Base-by-base conservation (phyloP, 352 stramenopile species). In the Phytophthora litchii region DNA sequence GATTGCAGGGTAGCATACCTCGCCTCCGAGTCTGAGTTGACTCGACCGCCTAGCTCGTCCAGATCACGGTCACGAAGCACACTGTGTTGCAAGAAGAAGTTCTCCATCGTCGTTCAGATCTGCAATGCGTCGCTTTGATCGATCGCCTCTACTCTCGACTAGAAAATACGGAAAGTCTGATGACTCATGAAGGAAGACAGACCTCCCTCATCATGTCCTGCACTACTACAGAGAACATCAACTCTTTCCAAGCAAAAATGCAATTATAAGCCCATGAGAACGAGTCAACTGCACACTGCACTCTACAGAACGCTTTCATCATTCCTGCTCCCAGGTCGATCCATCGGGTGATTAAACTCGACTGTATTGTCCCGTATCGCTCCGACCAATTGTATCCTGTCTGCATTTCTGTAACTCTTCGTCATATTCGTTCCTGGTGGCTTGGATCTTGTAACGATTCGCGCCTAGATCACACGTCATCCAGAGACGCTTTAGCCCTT, bases 21-120 rank as follows among this genome's bases (percentile, higher is more conserved):
- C 27, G 80, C 81, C 27, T 92, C 83, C 37, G 83, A 92, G 64
- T 94, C 85, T 17, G 85, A 94, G 53, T 76, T 66, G 27, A 83
- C 60, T 10, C 41, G 65, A 16, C 66, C 75, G 37, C 64, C 51
- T 12, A 94, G 47, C 54, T 94, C 83, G 42, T 92, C 85, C 6
- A 64, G 19, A 31, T 94, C 83, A 49, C 83, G 80, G 62, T 94
- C 80, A n/a, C 78, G 76, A 62, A 83, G 63, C 52, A 91, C 80
- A 57, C 74, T 77, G 59, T 94, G 83, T 56, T 90, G 74, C 21
- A 88, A 54, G 64, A 92, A 92, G 67, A 94, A 94, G 60, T 70
- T 75, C 58, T 94, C 85, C 83, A 92, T 94, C 10, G 36, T 86
- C 20, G 20, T n/a, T 31, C 3, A 44, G 5, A 35, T 64, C 19